Evolutionary conservation across 2,329 filamentous ascomycete genomes (phyloP), one percentile per base, ranked within the genome.

Genomic region (Sporothrix schenckii): DNA sequence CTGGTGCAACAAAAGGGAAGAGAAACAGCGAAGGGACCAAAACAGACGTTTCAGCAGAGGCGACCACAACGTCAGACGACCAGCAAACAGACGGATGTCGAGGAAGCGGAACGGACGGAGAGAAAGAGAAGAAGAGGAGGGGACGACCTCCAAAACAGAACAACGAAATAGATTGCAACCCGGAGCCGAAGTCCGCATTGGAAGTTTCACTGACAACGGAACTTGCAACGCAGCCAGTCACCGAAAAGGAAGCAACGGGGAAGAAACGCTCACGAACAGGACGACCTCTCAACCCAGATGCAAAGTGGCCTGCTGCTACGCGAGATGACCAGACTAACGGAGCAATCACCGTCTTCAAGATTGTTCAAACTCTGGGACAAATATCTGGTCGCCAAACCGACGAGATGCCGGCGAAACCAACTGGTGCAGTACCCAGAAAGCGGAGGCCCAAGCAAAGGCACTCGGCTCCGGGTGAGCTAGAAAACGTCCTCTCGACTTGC

Each of bases 261-360:
- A 70, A 69, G 65, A 50, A 39, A 65, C 53, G 69, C 30, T 68
- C 75, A 68, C 60, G 44, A 53, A 60, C 56, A 53, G 72, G 75
- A 16, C 76, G 79, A 74, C 69, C 73, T 7, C 4, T 19, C 11
- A 68, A 69, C 1, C 24, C 56, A 72, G 80, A 76, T 19, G 75
- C 76, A 13, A 76, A 78, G 52, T 79, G 82, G 19, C 83, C 83
- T 0, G 79, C 80, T 4, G 81, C 83, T 2, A 73, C 82, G 41
- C 82, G 82, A 6, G 83, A 85, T 67, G 81, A 84, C 70, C 83
- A 80, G 72, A 77, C 76, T 14, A 83, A 82, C 30, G 83, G 79
- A 0, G 84, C 83, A 0, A 83, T 82, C 72, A 80, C 83, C 71
- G 79, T 79, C 1, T 75, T 77, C 70, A 85, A 82, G 73, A 83